These are phyloP conservation scores for Colletotrichum sp. DNA, from an alignment of 2,329 filamentous ascomycete genomes.

Conservation along the genomic window DNA sequence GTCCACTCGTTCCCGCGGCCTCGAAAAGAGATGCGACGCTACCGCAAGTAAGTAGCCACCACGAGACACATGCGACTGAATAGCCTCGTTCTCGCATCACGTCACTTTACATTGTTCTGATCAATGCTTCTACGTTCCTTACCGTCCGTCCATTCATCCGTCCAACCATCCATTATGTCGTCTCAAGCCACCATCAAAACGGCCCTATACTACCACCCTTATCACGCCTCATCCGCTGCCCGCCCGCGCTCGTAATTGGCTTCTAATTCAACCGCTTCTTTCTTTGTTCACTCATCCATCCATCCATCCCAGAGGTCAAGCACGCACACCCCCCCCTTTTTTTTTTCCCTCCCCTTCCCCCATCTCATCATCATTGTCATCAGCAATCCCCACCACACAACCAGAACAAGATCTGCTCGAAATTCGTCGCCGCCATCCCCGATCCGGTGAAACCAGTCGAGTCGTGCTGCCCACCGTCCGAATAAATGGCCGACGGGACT, in stretches of 20 bases:
- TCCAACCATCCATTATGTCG: neutral
- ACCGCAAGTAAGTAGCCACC: neutral
- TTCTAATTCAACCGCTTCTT: neutral
- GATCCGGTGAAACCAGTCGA: constrained; percentile 14
- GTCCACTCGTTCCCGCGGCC: constrained; percentile 1
- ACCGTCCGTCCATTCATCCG: neutral
- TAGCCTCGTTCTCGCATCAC: constrained; percentile 5
- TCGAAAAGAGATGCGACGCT: neutral
- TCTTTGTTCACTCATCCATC: neutral
- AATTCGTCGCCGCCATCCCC: neutral
- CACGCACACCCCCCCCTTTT: neutral
- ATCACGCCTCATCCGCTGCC: neutral
- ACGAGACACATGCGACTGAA: neutral
- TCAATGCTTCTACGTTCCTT: neutral
- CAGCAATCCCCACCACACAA: neutral
- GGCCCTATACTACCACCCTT: neutral
- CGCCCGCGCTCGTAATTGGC: neutral
- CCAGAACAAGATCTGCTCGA: neutral
- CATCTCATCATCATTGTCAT: neutral
- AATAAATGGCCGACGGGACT: neutral
- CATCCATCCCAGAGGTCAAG: neutral
- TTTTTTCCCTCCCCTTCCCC: neutral
- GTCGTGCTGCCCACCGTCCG: constrained; percentile 10
- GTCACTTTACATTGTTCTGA: neutral
- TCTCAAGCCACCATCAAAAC: neutral